Evolutionary conservation across 257 asterid species (phyloP).

Genomic region (Mitragyna speciosa): DNA sequence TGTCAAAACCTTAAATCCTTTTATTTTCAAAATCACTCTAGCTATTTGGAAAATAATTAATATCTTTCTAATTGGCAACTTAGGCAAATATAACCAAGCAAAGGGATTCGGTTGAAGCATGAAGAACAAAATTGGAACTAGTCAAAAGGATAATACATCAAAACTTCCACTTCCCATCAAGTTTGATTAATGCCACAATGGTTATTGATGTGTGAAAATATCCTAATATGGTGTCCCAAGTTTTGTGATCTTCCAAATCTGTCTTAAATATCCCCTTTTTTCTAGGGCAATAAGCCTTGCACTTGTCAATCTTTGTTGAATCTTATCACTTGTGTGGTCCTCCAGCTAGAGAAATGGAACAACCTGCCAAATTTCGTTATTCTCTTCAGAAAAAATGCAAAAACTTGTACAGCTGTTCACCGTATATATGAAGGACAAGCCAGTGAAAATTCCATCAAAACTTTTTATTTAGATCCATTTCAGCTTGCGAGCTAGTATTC

Average conservation of each 20-base stretch:
- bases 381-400: background rate
- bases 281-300: background rate
- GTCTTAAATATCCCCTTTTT: background rate
- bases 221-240: background rate
- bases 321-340: background rate
- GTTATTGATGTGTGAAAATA: background rate
- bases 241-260: background rate
- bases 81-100: too few species aligned
- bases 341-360: background rate
- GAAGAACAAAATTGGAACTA: background rate
- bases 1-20: background rate
- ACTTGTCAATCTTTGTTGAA: background rate
- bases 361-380: background rate
- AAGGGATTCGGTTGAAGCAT: background rate
- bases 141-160: background rate
- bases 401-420: background rate
- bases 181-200: background rate
- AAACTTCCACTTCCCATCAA: too few species aligned
- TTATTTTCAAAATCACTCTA: too few species aligned
- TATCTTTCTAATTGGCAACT: background rate
- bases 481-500: background rate
- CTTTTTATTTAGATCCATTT: background rate
- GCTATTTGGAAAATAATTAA: too few species aligned
- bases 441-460: background rate
- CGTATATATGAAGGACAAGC: background rate